Conservation (phyloP, 1,284 basidiomycete species). For the Cryptococcus jaspeensis region DNA sequence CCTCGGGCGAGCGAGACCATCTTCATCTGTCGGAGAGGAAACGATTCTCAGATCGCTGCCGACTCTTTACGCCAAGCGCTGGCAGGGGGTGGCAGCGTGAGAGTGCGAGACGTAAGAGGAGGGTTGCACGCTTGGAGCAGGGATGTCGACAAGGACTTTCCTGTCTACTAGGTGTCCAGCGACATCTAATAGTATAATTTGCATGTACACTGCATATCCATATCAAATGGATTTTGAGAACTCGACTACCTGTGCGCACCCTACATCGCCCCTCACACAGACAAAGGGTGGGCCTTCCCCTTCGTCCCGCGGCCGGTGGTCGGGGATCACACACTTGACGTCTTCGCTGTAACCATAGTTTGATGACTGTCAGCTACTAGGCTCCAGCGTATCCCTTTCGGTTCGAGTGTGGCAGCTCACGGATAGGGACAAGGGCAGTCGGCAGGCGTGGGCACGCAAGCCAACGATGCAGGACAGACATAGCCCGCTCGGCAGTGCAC, state of each 20-base stretch:
- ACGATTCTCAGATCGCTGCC: slow-evolving; percentile 88
- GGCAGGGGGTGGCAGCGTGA: slow-evolving; percentile 59
- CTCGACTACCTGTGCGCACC: slow-evolving; percentile 30
- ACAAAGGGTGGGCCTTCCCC: slow-evolving; percentile 49
- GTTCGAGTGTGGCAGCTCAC: slow-evolving; percentile 25
- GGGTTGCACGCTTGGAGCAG: slow-evolving; percentile 73
- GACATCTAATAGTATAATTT: neutral
- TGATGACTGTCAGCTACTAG: no score
- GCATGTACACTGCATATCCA: neutral
- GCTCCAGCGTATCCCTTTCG: neutral
- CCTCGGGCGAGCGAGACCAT: slow-evolving; percentile 50
- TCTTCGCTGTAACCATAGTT: slow-evolving; percentile 49
- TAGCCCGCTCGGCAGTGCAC: slow-evolving; percentile 48
- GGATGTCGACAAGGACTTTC: slow-evolving; percentile 69
- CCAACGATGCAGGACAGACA: slow-evolving; percentile 42
- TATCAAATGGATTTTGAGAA: slow-evolving; percentile 35
- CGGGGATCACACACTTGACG: slow-evolving; percentile 45
- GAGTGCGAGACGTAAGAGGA: slow-evolving; percentile 70
- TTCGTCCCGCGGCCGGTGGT: slow-evolving; percentile 41
- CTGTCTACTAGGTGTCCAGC: slow-evolving; percentile 61
- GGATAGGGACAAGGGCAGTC: slow-evolving; percentile 50
- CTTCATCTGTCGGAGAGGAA: slow-evolving; percentile 83
- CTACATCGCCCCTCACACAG: slow-evolving; percentile 31
- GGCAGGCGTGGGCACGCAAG: slow-evolving; percentile 48
- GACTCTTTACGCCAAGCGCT: slow-evolving; percentile 57